phyloP scores from a whole-genome alignment of 164 flowering plant species.

The Aristolochia californica region DNA sequence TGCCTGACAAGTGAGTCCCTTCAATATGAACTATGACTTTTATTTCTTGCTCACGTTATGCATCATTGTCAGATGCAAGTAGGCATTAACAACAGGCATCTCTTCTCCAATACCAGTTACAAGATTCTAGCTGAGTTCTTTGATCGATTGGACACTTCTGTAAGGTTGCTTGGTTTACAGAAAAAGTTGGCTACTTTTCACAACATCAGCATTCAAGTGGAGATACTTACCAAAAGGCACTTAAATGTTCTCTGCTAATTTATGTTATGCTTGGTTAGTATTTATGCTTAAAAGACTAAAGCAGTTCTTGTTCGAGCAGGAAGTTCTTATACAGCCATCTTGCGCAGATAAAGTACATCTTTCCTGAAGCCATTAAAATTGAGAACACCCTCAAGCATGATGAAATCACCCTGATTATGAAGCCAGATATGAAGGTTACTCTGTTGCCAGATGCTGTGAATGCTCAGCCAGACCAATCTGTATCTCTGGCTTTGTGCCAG shows the following conservation, averaged over 20 bases:
- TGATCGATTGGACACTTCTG: conserved; percentile 40
- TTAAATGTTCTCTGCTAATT: background rate
- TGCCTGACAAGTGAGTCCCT: conserved; percentile 35
- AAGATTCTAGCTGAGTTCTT: conserved; percentile 35
- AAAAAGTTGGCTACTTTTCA: conserved; percentile 43
- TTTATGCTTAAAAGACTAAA: background rate
- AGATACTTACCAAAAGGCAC: conserved; percentile 44
- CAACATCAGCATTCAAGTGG: conserved; percentile 45
- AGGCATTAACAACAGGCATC: background rate
- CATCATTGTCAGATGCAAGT: no score
- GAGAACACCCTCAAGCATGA: conserved; percentile 47
- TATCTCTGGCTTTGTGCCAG: conserved; percentile 28
- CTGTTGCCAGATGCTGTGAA: conserved; percentile 30
- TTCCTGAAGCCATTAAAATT: conserved; percentile 57
- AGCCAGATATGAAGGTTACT: conserved; percentile 44
- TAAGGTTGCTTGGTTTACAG: conserved; percentile 46
- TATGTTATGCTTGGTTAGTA: background rate
- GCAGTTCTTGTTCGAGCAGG: conserved; percentile 21
- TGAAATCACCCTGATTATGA: conserved; percentile 52
- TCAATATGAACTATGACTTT: background rate
- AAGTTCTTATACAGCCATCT: conserved; percentile 41
- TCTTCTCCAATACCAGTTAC: conserved; percentile 20
- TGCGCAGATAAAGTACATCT: conserved; percentile 54
- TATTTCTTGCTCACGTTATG: background rate
- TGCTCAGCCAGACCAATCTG: conserved; percentile 28